Base-by-base conservation (phyloP, 768 basidiomycete species). In the Tubosaeta sp. region DNA sequence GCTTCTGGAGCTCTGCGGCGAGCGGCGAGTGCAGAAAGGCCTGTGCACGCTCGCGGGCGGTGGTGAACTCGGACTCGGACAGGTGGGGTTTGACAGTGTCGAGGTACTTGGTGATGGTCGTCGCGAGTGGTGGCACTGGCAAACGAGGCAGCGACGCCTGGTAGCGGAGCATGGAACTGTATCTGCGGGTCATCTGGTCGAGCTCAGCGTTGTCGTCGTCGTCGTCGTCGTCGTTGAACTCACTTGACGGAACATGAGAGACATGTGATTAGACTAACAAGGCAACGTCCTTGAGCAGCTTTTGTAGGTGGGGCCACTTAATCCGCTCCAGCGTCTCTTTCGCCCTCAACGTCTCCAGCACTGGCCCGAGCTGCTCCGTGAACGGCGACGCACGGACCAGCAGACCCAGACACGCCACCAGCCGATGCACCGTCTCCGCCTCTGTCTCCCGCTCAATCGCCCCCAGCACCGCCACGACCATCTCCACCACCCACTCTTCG, bases 381-480 rank as follows among this genome's bases (percentile, higher is more conserved):
- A 75, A 78, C 0, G 94, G 91, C 4, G 91, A 89, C 29, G 90
- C 68, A 13, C 87, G 84, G 37, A 95, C 56, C 33, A 92, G 68
- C 61, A 91, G 79, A 0, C 83, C 93, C 32, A 97, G 71, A 6
- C 86, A 84, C 3, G 90, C 92, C 0, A 81, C 76, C 38, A 97
- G 71, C 12, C 93, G 88, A 66, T 97, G 89, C 1, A 94, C 91
- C 89, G 91, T 83, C 63, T 95, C 94, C 66, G 91, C 88, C 57
- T 76, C 70, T 56, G 72, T 78, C 71, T 95, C 92, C 56, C 79
- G 78, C 46, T 76, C 77, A 17, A 95, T 61, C 16, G 88, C 89
- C 66, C 92, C 90, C 0, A 94, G 65, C n/a, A 97, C 63, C 1
- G 89, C 95, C 60, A 86, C 89, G 2, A 85, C 74, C 31, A 95